Evolutionary conservation across 2,329 filamentous ascomycete species (phyloP), one percentile per base, ranked within the genome.

Genomic region (Thielaviopsis musarum): DNA sequence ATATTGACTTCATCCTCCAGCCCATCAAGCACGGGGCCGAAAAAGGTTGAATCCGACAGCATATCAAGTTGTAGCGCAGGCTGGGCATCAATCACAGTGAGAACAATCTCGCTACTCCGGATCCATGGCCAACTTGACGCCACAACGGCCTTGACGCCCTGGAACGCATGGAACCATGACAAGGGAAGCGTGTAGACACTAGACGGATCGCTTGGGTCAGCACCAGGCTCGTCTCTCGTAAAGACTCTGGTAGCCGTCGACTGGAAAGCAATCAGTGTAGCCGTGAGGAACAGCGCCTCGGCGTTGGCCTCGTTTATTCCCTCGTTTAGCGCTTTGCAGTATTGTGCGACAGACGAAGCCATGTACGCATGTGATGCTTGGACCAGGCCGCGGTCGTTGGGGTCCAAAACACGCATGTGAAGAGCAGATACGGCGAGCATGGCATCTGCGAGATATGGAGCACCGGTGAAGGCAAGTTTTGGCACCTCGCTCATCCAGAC

Each of bases 141-240:
- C 0, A 84, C 81, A 38, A 85, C 75, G 1, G 81, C 78, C 67
- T 84, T 85, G 63, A 85, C 80, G 12, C 82, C 82, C 65, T 84
- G 82, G 65, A 83, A 84, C 3, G 82, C 78, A 66, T 84, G 81
- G 62, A 85, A 84, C 81, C 80, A 84, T 2, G 79, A 75, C 52
- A 84, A 69, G 0, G 82, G 82, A n/a, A 83, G 69, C 19, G 73
- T 72, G 66, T 85, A 85, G 48, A 72, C 72, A 52, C 63, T 70
- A n/a, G 68, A 66, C 2, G 70, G 66, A 28, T 74, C 71, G 54
- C 70, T 69, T 3, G 66, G 65, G 45, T 74, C 70, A 17, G 69
- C 69, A 13, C 57, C 60, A 24, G 60, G 48, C 28, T 82, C 79
- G 59, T 82, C 79, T 56, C 81, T 78, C 61, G 76, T 75, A 62